Percentiles rank a stretch among this genome's conserved stretches.
phyloP scores from a whole-genome alignment of 257 asterid genomes.

The Solanum verrucosum region DNA sequence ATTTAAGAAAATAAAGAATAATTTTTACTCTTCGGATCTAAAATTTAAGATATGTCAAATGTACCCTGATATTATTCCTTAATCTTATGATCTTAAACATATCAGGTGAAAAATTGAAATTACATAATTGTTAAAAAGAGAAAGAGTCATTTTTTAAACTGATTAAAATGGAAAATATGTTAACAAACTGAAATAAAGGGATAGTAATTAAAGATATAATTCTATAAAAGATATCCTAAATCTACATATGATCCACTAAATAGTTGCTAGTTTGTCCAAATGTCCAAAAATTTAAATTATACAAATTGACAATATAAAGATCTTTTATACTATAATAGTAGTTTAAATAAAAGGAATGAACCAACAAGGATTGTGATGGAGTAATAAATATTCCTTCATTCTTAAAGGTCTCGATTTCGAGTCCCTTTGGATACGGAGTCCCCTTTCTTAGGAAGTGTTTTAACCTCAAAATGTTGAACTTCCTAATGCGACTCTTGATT shows the following conservation, averaged over 20 bases:
- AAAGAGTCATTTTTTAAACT: neutral
- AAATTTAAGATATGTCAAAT: neutral
- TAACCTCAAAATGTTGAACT: neutral
- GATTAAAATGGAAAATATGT: neutral
- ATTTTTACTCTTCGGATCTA: neutral
- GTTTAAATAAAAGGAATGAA: neutral
- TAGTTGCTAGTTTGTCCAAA: neutral
- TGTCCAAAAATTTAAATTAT: neutral
- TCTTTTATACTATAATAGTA: neutral
- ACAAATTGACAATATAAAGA: neutral
- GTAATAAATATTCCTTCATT: too few species aligned
- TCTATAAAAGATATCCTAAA: neutral
- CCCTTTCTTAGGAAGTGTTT: neutral
- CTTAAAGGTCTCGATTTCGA: too few species aligned
- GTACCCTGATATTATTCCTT: fast-evolving
- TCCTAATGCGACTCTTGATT: neutral
- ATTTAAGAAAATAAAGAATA: neutral
- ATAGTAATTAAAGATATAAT: neutral
- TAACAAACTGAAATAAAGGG: neutral
- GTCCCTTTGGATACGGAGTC: neutral
- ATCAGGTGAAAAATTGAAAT: neutral
- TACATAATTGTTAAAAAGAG: neutral
- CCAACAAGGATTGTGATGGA: neutral
- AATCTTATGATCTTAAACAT: neutral
- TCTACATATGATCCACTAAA: neutral